Conservation (phyloP, 345 rosid genomes). For the Syzygium oleosum region DNA sequence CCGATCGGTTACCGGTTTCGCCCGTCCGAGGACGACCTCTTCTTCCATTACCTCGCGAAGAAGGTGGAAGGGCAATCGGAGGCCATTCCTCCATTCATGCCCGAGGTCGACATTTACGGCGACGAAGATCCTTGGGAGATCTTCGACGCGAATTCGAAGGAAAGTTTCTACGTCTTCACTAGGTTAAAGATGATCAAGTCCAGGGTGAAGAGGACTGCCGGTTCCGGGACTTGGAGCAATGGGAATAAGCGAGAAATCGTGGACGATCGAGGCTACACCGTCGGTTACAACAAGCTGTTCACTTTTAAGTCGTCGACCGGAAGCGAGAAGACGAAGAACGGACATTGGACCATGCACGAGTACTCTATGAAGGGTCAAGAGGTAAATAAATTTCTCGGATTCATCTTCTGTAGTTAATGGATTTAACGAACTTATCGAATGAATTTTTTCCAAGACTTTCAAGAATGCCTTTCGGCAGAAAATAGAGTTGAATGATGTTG, state of each 20-base stretch:
- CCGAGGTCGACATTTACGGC: not conserved
- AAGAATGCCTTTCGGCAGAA: not conserved
- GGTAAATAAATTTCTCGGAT: not conserved
- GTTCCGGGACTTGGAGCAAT: not conserved
- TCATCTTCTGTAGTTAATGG: not conserved
- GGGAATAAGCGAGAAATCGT: not conserved
- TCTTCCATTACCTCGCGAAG: not conserved
- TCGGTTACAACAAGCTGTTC: not conserved
- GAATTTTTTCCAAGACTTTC: not conserved
- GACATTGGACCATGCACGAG: not conserved
- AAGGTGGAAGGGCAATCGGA: not conserved
- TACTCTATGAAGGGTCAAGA: not conserved
- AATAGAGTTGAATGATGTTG: not conserved
- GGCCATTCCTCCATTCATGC: not conserved
- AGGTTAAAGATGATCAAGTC: not conserved
- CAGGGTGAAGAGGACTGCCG: not conserved
- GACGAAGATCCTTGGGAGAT: not conserved
- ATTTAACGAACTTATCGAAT: not conserved
- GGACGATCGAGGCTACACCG: not conserved
- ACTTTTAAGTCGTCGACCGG: not conserved
- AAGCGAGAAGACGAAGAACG: not conserved
- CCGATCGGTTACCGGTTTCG: not conserved
- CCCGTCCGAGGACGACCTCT: not conserved
- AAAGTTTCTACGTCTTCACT: not conserved
- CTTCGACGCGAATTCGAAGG: not conserved